Evolutionary conservation across 306 rosid species (phyloP), one percentile per base, ranked within the genome.

Genomic region (Pterocarpus santalinus): DNA sequence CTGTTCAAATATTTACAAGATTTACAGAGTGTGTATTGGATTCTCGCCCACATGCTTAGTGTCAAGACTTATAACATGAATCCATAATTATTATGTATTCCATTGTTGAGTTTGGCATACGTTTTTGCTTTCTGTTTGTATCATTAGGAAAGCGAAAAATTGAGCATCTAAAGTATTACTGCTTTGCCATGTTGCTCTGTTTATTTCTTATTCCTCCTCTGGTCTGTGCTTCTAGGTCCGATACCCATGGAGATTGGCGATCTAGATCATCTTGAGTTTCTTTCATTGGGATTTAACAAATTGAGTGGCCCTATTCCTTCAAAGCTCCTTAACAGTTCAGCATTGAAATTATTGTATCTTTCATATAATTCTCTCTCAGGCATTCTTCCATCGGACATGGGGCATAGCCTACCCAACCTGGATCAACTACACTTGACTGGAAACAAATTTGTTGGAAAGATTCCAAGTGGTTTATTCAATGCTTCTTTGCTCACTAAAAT

Each of bases 281-380:
- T 82, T 43, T 0, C 0, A 16, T 5, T 83, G 38, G 43, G 28
- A 33, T 1, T 0, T 7, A 81, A 77, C 33, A 1, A 36, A 0
- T 66, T 83, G 51, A 83, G 32, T 28, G 83, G 80, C 17, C 32
- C 30, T 4, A 44, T 83, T 55, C 47, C 83, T 69, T 55, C 66
- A 12, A 47, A 56, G 63, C 14, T 85, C 17, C 72, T 85, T 64
- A 85, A 85, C 69, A 85, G 81, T 12, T 81, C 88, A 22, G 51
- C 57, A 35, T 28, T 46, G 60, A 14, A 5, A 16, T 7, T 15
- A 30, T 41, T 81, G 46, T 30, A 2, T 36, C 77, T 81, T 51
- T 61, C 16, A 17, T 0, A 0, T 2, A 85, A 81, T 77, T 70
- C 51, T 4, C 65, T 78, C 69, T 55, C 72, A 3, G 83, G 83